phyloP scores from a whole-genome alignment of 805 yeast genomes.

The Scheffersomyces coipomensis region DNA sequence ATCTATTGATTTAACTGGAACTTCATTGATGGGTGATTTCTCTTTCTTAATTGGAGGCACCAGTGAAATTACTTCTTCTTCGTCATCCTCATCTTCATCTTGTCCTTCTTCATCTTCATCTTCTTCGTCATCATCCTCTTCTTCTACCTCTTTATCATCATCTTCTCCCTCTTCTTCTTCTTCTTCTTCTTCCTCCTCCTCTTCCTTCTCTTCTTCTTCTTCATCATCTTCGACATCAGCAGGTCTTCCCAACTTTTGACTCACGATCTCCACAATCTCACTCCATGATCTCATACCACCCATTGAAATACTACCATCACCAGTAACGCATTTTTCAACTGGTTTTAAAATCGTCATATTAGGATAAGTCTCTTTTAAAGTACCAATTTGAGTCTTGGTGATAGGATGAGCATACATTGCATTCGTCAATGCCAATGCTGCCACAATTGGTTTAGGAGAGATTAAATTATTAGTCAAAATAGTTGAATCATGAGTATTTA shows the following conservation, averaged over 20 bases:
- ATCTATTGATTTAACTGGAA: no score
- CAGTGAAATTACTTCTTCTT: conserved; percentile 4
- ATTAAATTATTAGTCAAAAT: conserved; percentile 13
- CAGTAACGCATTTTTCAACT: conserved; percentile 23
- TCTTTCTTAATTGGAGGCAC: neutral
- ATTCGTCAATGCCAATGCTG: conserved; percentile 21
- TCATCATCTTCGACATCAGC: conserved; percentile 16
- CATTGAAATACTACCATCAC: conserved; percentile 26
- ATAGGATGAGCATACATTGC: conserved; percentile 27
- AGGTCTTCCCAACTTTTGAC: conserved; percentile 20
- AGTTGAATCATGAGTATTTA: conserved; percentile 11
- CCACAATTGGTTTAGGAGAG: conserved; percentile 21
- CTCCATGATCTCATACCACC: conserved; percentile 29
- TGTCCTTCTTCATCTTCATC: conserved; percentile 2
- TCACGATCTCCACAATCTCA: conserved; percentile 23
- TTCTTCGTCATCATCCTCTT: conserved; percentile 7
- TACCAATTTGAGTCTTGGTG: conserved; percentile 17
- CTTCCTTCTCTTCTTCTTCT: conserved; percentile 13
- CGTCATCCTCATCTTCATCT: conserved; percentile 2
- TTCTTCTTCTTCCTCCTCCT: conserved; percentile 9
- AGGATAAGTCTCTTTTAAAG: conserved; percentile 21
- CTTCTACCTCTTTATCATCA: conserved; percentile 9
- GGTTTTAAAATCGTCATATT: conserved; percentile 23
- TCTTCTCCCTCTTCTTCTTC: conserved; percentile 10
- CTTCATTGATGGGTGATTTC: neutral